Conservation (phyloP, 106 monocot genomes). For the Platanthera guangdongensis region DNA sequence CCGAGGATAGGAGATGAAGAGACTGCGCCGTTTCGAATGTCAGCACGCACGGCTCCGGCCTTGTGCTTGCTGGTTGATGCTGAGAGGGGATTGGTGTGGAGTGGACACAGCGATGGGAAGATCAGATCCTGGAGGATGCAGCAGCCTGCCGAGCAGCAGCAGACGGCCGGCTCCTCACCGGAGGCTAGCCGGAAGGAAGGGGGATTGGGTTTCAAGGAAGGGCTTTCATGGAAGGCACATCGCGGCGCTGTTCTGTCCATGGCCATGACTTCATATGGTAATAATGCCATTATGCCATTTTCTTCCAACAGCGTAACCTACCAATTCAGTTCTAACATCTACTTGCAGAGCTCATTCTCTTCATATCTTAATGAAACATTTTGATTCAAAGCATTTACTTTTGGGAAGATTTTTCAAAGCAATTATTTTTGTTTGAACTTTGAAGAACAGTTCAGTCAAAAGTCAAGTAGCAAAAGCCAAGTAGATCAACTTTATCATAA, state of each 20-base stretch:
- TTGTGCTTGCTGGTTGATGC: slow-evolving; percentile 60
- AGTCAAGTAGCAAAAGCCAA: too few relatives aligned
- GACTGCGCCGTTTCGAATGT: slow-evolving; percentile 40
- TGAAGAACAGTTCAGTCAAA: too few relatives aligned
- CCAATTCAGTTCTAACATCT: background rate
- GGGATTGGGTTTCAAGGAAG: slow-evolving; percentile 33
- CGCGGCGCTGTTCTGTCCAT: slow-evolving; percentile 57
- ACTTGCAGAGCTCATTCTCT: background rate
- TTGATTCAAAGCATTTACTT: background rate
- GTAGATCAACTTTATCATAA: too few relatives aligned
- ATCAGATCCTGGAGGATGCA: slow-evolving; percentile 74
- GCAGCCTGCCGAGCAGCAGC: background rate
- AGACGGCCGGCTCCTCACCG: background rate
- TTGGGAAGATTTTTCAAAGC: too few relatives aligned
- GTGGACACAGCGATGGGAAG: slow-evolving; percentile 92
- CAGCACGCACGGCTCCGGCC: slow-evolving; percentile 28
- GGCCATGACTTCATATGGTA: slow-evolving; percentile 72
- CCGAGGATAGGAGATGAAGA: slow-evolving; percentile 1
- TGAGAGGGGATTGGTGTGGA: slow-evolving; percentile 57
- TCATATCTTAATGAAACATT: background rate
- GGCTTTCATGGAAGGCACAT: slow-evolving; percentile 77
- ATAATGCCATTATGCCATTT: background rate
- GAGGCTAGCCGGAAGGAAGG: background rate
- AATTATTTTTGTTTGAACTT: too few relatives aligned
- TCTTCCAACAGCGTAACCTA: too few relatives aligned